A percentile compares a stretch with the other conserved stretches of the same genome.
These are phyloP conservation scores for Sporothrix protearum DNA, from an alignment of 2,329 filamentous ascomycete genomes.

Conservation along the genomic window DNA sequence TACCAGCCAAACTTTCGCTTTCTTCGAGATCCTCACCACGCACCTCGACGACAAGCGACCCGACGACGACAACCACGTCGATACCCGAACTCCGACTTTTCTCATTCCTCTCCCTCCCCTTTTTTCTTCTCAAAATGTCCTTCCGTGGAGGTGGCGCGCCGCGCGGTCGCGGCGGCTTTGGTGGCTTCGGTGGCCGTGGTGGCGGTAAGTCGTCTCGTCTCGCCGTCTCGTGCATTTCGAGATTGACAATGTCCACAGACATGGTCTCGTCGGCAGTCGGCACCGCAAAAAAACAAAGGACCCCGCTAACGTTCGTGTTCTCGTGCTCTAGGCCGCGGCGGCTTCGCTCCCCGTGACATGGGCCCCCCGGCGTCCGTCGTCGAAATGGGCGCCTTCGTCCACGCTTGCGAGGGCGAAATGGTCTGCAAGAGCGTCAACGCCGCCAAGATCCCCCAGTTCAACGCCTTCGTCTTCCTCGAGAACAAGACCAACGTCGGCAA, in stretches of 20 bases:
- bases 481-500: slow-evolving; percentile 97
- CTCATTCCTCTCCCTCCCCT: not conserved
- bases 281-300: not conserved
- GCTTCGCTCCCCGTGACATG: slow-evolving; percentile 56
- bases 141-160: slow-evolving; percentile 52
- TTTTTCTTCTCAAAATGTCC: slow-evolving; percentile 48
- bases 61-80: slow-evolving; percentile 1
- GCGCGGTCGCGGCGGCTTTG: slow-evolving; percentile 47
- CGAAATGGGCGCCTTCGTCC: slow-evolving; percentile 92
- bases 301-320: slow-evolving; percentile 15
- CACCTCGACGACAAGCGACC: not conserved
- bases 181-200: slow-evolving; percentile 49
- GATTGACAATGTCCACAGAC: no score
- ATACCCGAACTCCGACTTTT: not conserved
- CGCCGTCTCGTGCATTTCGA: not conserved
- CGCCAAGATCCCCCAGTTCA: slow-evolving; percentile 96
- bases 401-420: slow-evolving; percentile 96
- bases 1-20: slow-evolving; percentile 10
- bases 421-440: slow-evolving; percentile 88
- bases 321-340: slow-evolving; percentile 48
- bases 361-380: slow-evolving; percentile 61
- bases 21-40: not conserved
- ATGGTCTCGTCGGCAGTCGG: not conserved
- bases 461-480: slow-evolving; percentile 96
- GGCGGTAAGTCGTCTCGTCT: slow-evolving; percentile 46